Percentiles rank a stretch among this genome's conserved stretches.
These are phyloP conservation scores for Exophiala sp. DNA, from an alignment of 2,329 filamentous ascomycete genomes.

Conservation along the genomic window DNA sequence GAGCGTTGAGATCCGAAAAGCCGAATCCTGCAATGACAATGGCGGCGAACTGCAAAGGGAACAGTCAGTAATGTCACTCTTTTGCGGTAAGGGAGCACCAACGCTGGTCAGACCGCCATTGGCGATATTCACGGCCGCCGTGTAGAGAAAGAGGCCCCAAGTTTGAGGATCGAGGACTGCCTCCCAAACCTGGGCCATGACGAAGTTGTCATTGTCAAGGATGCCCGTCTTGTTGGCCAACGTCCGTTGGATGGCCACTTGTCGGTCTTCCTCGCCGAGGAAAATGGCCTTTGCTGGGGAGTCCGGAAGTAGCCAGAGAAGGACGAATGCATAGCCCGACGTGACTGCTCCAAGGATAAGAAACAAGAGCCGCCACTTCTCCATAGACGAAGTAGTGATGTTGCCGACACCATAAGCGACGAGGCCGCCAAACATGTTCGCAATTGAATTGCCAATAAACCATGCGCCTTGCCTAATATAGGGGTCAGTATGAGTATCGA, in stretches of 20 bases:
- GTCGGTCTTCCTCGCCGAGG: constrained; percentile 45
- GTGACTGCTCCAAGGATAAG: constrained; percentile 35
- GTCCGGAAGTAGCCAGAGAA: constrained; percentile 45
- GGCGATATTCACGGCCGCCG: constrained; percentile 50
- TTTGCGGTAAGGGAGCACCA: no score
- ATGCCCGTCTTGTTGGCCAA: constrained; percentile 51
- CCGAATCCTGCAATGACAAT: constrained; percentile 39
- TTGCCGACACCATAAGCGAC: constrained; percentile 42
- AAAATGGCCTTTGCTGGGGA: constrained; percentile 42
- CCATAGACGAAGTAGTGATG: constrained; percentile 35
- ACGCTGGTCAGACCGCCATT: no score
- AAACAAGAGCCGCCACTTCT: constrained; percentile 50
- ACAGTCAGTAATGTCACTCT: no score
- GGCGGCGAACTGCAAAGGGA: constrained; percentile 32
- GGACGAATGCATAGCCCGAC: constrained; percentile 25
- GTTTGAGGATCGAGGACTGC: constrained; percentile 51
- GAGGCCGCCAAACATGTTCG: constrained; percentile 40
- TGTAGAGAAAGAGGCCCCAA: constrained; percentile 53
- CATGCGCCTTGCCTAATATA: constrained; percentile 34
- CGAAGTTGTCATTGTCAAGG: constrained; percentile 46
- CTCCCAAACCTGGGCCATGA: constrained; percentile 43
- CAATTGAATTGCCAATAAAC: constrained; percentile 35
- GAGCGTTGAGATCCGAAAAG: constrained; percentile 33
- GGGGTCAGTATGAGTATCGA: no score
- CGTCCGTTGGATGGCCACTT: constrained; percentile 46